Conservation (phyloP, 225 moss, liverwort and hornwort genomes). For the Antitrichia curtipendula region DNA sequence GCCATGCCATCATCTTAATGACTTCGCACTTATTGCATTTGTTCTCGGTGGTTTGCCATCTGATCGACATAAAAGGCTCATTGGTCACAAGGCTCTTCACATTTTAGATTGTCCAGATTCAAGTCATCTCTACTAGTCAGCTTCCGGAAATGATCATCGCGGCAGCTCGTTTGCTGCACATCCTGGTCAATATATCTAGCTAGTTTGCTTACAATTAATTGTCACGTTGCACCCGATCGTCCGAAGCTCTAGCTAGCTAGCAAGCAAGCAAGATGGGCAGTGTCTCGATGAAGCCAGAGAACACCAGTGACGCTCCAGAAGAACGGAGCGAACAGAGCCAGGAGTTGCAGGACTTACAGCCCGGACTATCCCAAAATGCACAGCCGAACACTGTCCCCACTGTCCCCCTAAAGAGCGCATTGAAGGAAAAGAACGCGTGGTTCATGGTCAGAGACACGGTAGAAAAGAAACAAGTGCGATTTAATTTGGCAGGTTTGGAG, state of each 20-base stretch:
- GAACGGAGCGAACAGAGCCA: not conserved
- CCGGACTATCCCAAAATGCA: not conserved
- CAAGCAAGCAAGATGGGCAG: not conserved
- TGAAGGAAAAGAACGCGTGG: not conserved
- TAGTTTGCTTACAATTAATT: not conserved
- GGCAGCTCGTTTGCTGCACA: not conserved
- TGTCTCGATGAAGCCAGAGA: no score
- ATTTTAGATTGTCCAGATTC: not conserved
- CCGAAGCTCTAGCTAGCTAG: not conserved
- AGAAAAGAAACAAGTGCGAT: not conserved
- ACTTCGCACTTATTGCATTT: not conserved
- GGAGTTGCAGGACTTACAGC: not conserved
- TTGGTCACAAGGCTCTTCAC: not conserved
- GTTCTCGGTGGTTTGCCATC: not conserved
- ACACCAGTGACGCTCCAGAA: no score
- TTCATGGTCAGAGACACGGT: not conserved
- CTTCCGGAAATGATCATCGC: not conserved
- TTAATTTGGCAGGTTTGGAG: not conserved
- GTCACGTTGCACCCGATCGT: not conserved
- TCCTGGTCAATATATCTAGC: no score
- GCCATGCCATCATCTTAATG: no score
- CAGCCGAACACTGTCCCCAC: not conserved
- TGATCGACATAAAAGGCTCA: not conserved
- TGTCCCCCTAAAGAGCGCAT: not conserved
- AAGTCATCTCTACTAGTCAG: not conserved